Conservation (phyloP, 2,329 filamentous ascomycete species). For the Exophiala sp. region DNA sequence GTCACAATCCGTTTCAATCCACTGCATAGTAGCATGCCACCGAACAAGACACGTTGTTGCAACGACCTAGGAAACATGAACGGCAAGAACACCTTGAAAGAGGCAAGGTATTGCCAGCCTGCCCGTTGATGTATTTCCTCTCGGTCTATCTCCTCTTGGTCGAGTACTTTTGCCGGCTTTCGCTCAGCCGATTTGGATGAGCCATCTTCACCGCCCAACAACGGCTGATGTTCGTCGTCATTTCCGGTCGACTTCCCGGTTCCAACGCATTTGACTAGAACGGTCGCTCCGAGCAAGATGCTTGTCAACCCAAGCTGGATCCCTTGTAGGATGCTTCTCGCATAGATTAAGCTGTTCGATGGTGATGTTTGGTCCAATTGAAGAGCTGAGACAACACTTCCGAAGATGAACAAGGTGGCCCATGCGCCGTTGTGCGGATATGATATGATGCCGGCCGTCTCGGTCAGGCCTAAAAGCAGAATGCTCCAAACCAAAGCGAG, state of each 20-base stretch:
- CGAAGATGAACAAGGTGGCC: conserved; percentile 56
- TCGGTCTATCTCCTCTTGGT: conserved; percentile 56
- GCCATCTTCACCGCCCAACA: conserved; percentile 36
- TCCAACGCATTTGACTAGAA: background rate
- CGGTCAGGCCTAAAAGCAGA: conserved; percentile 54
- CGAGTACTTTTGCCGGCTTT: conserved; percentile 52
- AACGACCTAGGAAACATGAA: conserved; percentile 72
- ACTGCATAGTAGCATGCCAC: conserved; percentile 65
- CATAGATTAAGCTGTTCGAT: background rate
- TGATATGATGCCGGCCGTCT: conserved; percentile 53
- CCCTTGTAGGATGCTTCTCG: background rate
- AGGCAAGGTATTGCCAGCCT: conserved; percentile 67
- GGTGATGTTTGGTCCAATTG: background rate
- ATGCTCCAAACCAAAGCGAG: conserved; percentile 50
- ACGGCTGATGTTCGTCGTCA: conserved; percentile 33
- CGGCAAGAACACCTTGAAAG: conserved; percentile 71
- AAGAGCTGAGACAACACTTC: conserved; percentile 34
- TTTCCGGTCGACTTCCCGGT: background rate
- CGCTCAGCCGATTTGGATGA: conserved; percentile 50
- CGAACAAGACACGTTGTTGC: conserved; percentile 64
- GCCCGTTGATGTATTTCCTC: conserved; percentile 18
- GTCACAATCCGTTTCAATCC: conserved; percentile 69
- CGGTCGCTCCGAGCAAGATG: background rate
- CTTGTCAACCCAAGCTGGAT: conserved; percentile 25
- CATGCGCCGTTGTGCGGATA: conserved; percentile 64